Evolutionary conservation across 1,139 yeast species (phyloP).

Genomic region (Saccharomycopsis phalli): DNA sequence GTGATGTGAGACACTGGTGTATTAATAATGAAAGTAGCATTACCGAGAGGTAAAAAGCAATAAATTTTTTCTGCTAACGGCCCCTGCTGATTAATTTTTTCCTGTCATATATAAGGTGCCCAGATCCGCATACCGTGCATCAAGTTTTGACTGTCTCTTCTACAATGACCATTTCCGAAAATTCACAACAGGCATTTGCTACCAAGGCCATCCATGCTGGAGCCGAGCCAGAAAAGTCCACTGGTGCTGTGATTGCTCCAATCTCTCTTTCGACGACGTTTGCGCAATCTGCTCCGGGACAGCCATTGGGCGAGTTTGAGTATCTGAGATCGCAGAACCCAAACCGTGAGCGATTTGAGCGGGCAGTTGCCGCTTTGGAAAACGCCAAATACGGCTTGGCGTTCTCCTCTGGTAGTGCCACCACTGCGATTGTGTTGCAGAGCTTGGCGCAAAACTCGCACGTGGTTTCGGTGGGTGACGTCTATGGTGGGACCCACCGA

Average conservation of each 20-base stretch:
- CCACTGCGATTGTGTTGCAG: constrained; percentile 73
- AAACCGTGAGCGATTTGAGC: constrained; percentile 76
- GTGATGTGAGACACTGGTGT: no score
- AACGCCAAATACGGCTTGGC: constrained; percentile 73
- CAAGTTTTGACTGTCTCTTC: not conserved
- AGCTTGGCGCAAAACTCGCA: constrained; percentile 66
- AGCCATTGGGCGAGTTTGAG: constrained; percentile 73
- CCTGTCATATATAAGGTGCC: not conserved
- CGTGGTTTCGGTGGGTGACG: constrained; percentile 77
- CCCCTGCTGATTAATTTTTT: not conserved
- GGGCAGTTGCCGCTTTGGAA: constrained; percentile 74
- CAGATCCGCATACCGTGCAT: not conserved
- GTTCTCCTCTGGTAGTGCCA: constrained; percentile 78
- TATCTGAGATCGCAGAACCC: constrained; percentile 87
- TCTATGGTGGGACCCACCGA: constrained; percentile 90
- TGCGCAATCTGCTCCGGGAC: constrained; percentile 70
- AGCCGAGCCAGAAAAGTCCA: constrained; percentile 58
- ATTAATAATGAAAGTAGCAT: no score
- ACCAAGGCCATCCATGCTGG: constrained; percentile 85
- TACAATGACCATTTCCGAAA: constrained; percentile 20
- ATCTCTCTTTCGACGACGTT: constrained; percentile 80
- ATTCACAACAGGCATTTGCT: constrained; percentile 40
- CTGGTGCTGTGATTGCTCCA: constrained; percentile 86
- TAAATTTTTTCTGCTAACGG: not conserved
- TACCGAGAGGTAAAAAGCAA: no score